These are phyloP conservation scores for Apiospora koreana DNA, from an alignment of 2,329 filamentous ascomycete species.

Conservation along the genomic window DNA sequence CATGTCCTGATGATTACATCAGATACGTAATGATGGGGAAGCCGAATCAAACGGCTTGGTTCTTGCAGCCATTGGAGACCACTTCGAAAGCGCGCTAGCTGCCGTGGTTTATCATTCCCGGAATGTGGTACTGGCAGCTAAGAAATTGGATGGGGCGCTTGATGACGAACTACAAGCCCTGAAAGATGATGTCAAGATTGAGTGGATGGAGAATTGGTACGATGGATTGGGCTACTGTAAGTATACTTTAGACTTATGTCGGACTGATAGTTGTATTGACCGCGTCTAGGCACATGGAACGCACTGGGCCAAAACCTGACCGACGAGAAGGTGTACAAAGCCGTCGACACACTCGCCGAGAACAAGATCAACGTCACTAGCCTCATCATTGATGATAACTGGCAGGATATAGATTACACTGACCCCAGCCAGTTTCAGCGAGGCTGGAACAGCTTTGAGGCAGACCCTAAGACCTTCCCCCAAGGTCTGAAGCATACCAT, in stretches of 20 bases:
- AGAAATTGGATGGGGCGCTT: constrained; percentile 43
- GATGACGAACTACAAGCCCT: constrained; percentile 48
- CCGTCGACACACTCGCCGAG: constrained; percentile 69
- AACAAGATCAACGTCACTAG: constrained; percentile 77
- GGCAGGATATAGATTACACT: constrained; percentile 72
- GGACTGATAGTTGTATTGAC: constrained; percentile 11
- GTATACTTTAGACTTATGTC: constrained; percentile 23
- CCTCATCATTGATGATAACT: constrained; percentile 96
- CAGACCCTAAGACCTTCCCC: constrained; percentile 77
- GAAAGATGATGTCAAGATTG: constrained; percentile 50
- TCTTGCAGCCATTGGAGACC: constrained; percentile 69
- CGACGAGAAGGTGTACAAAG: constrained; percentile 75
- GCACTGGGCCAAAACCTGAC: constrained; percentile 81
- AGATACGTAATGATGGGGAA: constrained; percentile 66
- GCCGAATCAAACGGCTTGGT: constrained; percentile 58
- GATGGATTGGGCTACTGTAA: constrained; percentile 88
- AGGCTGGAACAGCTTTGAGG: constrained; percentile 84
- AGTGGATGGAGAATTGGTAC: constrained; percentile 87
- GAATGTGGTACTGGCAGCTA: constrained; percentile 54
- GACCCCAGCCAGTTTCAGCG: constrained; percentile 55
- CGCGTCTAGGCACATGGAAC: constrained; percentile 77
- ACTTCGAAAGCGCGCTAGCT: constrained; percentile 75
- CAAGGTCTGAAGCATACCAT: constrained; percentile 74
- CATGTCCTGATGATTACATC: constrained; percentile 9
- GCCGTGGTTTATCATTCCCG: constrained; percentile 89